phyloP scores from a whole-genome alignment of 257 asterid species.

The Gentiana dahurica region DNA sequence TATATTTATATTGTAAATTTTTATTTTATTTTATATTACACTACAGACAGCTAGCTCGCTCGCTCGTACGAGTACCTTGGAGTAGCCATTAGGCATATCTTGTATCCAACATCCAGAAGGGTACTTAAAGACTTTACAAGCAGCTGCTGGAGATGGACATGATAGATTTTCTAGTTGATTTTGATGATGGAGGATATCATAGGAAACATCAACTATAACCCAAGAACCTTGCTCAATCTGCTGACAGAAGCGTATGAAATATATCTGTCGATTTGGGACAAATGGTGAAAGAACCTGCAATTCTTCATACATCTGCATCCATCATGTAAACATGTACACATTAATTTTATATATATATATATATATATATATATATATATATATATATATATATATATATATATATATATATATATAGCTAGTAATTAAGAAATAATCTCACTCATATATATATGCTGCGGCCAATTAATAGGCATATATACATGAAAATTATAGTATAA shows the following conservation, averaged over 20 bases:
- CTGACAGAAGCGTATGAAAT: slow-evolving; percentile 68
- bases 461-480: not conserved
- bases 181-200: slow-evolving; percentile 52
- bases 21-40: too few relatives aligned
- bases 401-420: too few relatives aligned
- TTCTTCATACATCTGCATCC: slow-evolving; percentile 75
- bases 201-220: slow-evolving; percentile 85
- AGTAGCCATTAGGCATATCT: slow-evolving; percentile 97
- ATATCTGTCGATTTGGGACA: slow-evolving; percentile 62
- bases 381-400: too few relatives aligned
- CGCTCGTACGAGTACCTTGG: slow-evolving; percentile 42
- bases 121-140: slow-evolving; percentile 46
- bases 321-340: not conserved
- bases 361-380: too few relatives aligned
- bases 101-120: slow-evolving; percentile 96
- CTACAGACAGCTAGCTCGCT: too few relatives aligned
- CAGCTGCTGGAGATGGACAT: slow-evolving; percentile 18
- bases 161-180: too few relatives aligned
- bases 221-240: slow-evolving; percentile 79
- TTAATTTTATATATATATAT: not conserved
- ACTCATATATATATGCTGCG: not conserved
- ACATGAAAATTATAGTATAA: not conserved
- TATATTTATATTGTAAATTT: not conserved
- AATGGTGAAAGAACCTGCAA: slow-evolving; percentile 76
- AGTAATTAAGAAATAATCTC: not conserved